Conservation (phyloP, 1,139 yeast genomes). For the Suhomyces bolitotheri region DNA sequence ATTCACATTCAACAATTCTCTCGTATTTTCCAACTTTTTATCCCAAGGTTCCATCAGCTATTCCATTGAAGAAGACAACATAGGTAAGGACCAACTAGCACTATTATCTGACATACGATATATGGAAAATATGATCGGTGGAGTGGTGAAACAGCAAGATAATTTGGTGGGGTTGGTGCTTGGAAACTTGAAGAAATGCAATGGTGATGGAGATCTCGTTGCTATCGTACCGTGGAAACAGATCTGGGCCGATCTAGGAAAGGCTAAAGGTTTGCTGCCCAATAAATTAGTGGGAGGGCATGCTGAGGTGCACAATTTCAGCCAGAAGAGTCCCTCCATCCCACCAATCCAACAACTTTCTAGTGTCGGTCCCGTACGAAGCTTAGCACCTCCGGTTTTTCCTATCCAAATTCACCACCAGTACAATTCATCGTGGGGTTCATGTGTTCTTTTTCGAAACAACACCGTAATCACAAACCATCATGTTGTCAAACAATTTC, state of each 20-base stretch:
- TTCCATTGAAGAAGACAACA: slow-evolving; percentile 8
- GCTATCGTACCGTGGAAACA: slow-evolving; percentile 54
- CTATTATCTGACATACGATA: slow-evolving; percentile 55
- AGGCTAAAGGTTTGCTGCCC: neutral
- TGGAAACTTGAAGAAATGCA: slow-evolving; percentile 49
- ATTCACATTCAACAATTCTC: slow-evolving; percentile 59
- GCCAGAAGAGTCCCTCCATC: neutral
- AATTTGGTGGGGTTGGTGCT: slow-evolving; percentile 49
- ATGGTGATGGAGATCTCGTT: slow-evolving; percentile 64
- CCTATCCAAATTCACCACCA: slow-evolving; percentile 15
- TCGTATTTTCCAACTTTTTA: slow-evolving; percentile 51
- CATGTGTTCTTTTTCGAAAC: slow-evolving; percentile 30
- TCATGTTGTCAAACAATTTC: slow-evolving; percentile 35
- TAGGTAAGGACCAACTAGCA: slow-evolving; percentile 15
- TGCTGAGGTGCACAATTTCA: no score
- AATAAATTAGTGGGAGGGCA: slow-evolving; percentile 2
- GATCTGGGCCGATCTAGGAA: slow-evolving; percentile 20
- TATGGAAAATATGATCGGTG: slow-evolving; percentile 69
- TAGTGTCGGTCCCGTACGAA: no score
- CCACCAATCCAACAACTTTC: no score
- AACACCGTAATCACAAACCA: slow-evolving; percentile 35
- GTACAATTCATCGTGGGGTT: slow-evolving; percentile 33
- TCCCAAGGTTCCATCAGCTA: slow-evolving; percentile 49
- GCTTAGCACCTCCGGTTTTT: slow-evolving; percentile 12
- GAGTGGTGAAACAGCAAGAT: slow-evolving; percentile 31